Base-by-base conservation (phyloP, 1,284 basidiomycete genomes). In the Papiliotrema laurentii region DNA sequence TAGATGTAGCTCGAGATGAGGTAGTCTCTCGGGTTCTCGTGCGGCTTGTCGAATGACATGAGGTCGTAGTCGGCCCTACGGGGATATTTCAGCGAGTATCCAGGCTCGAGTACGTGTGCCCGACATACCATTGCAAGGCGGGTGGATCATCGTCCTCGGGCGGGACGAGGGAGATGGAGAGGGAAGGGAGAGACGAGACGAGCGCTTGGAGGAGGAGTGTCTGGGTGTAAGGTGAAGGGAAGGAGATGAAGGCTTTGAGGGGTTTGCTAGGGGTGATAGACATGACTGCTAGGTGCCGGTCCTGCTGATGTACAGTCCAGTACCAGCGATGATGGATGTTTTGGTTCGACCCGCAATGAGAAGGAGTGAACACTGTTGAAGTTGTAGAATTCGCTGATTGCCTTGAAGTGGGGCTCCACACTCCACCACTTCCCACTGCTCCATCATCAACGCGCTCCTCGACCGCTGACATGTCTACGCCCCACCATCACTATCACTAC, bases 1-100 rank as follows among this genome's bases (percentile, higher is more conserved):
- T 96, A 92, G 14, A 84, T 84, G 66, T 94, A 96, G 39, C 85
- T 86, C 7, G 87, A 93, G 1, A 89, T 82, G 30, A 92, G 79
- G 30, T 86, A 80, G 24, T 54, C 43, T 0, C 50, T 47, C 3
- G 65, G 59, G 46, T 66, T 51, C 14, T 56, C 33, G 40, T 72
- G 80, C 9, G 84, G 84, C 31, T 84, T 77, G 60, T 83, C 81
- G 57, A 92, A 89, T 55, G 87, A 81, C 51, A 92, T 82, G 27
- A 79, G 78, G 65, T 94, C 90, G 75, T 94, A 94, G 63, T 61
- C 61, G 49, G 51, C 62, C 63, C 47, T 72, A 50, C 1, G 31
- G 24, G 39, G 21, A 13, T 21, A 38, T 28, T n/a, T 39, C 19
- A 30, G 5, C 25, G 9, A 31, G 21, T 7, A 27, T n/a, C n/a